Base-by-base conservation (phyloP, 1,284 basidiomycete species). In the Cronartium quercuum region DNA sequence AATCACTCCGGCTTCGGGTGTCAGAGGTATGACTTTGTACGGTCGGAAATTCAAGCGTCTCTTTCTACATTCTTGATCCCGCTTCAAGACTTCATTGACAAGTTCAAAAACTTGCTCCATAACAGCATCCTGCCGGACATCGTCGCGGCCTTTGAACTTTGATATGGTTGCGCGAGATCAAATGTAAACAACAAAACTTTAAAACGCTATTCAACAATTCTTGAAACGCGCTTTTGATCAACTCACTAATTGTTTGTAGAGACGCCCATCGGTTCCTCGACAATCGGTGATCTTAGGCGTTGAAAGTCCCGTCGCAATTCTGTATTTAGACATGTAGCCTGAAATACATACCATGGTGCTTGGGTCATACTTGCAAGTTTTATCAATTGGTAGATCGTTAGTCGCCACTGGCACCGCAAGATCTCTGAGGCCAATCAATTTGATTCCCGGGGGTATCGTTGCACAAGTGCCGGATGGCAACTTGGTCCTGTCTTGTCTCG, bases 71-170 rank as follows among this genome's bases (percentile, higher is more conserved):
- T 90, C 87, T 35, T 88, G 85, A 81, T 98, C 92, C 12, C 85
- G 85, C 9, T 80, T 79, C 6, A 98, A 86, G 0, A 97, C 86
- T 3, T 86, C 83, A 77, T 98, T 98, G 70, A 94, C 90, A 57
- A 98, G 85, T 40, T 89, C 88, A 80, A 98, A 98, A 1, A 97
- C 92, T 82, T 98, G 96, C 80, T 97, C 93, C 94, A 98, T 97
- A 62, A 98, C 92, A 0, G 95, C 94, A 81, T 98, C 95, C 82
- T 98, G 96, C 38, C 95, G 88, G 41, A 96, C 83, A 80, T 98
- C 95, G 21, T 89, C 86, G 82, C 90, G 87, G 12, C 91, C 91
- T 82, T 98, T 98, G 84, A 94, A 96, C 92, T 97, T 77, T 2
- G 10, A 24, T 57, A 12, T 15, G 1, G 69, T 18, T 44, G 40